Evolutionary conservation across 2,329 filamentous ascomycete genomes (phyloP).

Genomic region (Anisogramma anomala): DNA sequence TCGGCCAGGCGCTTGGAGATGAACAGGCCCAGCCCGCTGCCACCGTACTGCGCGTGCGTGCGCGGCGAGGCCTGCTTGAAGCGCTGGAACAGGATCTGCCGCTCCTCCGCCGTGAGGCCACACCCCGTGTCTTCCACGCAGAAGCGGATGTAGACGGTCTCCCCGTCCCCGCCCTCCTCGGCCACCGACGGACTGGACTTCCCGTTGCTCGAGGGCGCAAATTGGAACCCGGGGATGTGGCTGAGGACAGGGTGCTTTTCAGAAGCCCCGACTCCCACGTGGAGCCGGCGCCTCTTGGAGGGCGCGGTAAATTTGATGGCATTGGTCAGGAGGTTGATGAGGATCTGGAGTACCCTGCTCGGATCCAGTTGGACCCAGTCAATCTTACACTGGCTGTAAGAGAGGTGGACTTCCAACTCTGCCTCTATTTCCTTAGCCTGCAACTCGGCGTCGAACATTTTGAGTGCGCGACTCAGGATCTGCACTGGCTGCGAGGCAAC

Average conservation of each 20-base stretch:
- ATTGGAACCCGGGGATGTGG: slow-evolving; percentile 20
- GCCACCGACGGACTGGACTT: slow-evolving; percentile 16
- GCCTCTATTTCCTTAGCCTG: slow-evolving; percentile 44
- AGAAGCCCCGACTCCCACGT: slow-evolving; percentile 39
- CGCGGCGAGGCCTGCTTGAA: slow-evolving; percentile 50
- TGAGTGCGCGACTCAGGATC: slow-evolving; percentile 40
- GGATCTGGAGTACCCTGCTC: slow-evolving; percentile 44
- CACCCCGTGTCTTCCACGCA: slow-evolving; percentile 55
- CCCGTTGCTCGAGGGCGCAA: slow-evolving; percentile 18
- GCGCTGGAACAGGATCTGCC: slow-evolving; percentile 53
- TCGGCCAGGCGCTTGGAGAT: slow-evolving; percentile 53
- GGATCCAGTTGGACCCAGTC: slow-evolving; percentile 48
- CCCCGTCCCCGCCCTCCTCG: slow-evolving; percentile 24
- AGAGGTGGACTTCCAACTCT: slow-evolving; percentile 35
- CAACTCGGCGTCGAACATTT: slow-evolving; percentile 48
- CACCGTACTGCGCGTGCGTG: slow-evolving; percentile 48
- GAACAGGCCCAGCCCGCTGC: slow-evolving; percentile 51
- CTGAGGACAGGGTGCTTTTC: slow-evolving; percentile 23
- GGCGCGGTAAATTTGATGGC: slow-evolving; percentile 46
- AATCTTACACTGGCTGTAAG: slow-evolving; percentile 35
- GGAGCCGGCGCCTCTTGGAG: slow-evolving; percentile 28
- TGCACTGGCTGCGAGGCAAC: slow-evolving; percentile 39
- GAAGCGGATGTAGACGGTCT: slow-evolving; percentile 30
- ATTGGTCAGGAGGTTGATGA: slow-evolving; percentile 50
- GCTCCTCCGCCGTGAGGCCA: slow-evolving; percentile 49